A percentile compares a stretch with the other conserved stretches of the same genome.
phyloP scores from a whole-genome alignment of 192 early-diverging fungal genomes.

The Coemansia furcata region DNA sequence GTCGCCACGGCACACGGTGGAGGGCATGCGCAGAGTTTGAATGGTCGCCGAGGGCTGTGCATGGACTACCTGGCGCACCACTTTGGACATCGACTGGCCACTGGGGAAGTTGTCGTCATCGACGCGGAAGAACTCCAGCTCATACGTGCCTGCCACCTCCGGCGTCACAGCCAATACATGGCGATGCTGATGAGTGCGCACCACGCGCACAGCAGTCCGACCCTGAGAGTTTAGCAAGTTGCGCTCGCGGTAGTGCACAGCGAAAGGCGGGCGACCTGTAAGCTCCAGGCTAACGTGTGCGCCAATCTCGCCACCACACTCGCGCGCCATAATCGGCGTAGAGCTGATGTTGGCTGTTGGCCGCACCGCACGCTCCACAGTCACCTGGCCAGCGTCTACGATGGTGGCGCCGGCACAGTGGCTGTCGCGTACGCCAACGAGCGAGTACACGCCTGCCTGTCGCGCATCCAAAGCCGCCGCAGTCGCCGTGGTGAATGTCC shows the following conservation, averaged over 20 bases:
- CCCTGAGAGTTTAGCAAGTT: constrained; percentile 33
- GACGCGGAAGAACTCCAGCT: constrained; percentile 46
- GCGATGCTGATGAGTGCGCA: constrained; percentile 34
- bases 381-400: constrained; percentile 15
- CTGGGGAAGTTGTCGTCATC: constrained; percentile 51
- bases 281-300: constrained; percentile 42
- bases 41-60: constrained; percentile 45
- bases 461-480: constrained; percentile 23
- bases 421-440: constrained; percentile 28
- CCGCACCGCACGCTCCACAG: constrained; percentile 19
- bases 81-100: constrained; percentile 22
- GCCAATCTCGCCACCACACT: constrained; percentile 51
- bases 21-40: constrained; percentile 10
- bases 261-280: constrained; percentile 42
- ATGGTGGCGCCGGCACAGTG: constrained; percentile 17
- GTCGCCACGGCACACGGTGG: constrained; percentile 28
- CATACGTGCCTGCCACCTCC: constrained; percentile 38
- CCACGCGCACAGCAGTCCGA: constrained; percentile 18
- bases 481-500: constrained; percentile 3
- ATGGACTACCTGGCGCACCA: constrained; percentile 34
- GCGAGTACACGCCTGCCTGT: constrained; percentile 28
- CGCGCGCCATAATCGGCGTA: constrained; percentile 41
- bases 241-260: constrained; percentile 42
- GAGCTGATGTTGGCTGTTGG: constrained; percentile 33
- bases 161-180: constrained; percentile 37